Base-by-base conservation (phyloP, 73 alveolate species). In the Tetrahymena thermophila region DNA sequence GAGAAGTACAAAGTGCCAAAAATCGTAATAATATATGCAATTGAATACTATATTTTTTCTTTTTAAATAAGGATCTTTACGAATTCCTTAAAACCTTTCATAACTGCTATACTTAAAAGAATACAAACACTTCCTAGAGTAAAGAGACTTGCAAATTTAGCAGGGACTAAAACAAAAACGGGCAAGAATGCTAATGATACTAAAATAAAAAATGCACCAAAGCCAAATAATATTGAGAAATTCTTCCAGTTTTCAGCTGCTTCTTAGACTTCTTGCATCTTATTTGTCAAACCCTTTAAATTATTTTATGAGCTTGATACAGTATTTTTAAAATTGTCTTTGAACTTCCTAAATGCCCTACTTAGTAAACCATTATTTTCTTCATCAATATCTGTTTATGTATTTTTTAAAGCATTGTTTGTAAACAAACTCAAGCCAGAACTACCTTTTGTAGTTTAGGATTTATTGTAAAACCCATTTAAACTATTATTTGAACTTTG, bases 181-280 rank as follows among this genome's bases (percentile, higher is more conserved):
- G 96, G 95, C 38, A 95, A 89, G 85, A 95, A 95, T 85, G 96
- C 85, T 13, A 95, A 95, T 7, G 94, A 58, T 1, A 95, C 16
- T 23, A 95, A 34, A 35, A 95, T 85, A 28, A 89, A 95, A 57
- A 85, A 95, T 40, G 43, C 50, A 19, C 96, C 96, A 31, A 95
- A 10, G n/a, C 95, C 85, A 35, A 95, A 95, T 55, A 95, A 89
- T 34, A 89, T 95, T 34, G 95, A 71, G 50, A 95, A 95, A 43
- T 95, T 95, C 85, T 95, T 89, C 95, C 97, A 89, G 38, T 95
- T 95, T 17, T 43, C 35, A 9, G 95, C 95, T 42, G 97, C 97
- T 95, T 85, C 71, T 95, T 95, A 56, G n/a, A 89, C 97, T 55
- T 95, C 97, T 31, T 89, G 19, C 28, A 95, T 94, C 84, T 95